Evolutionary conservation across 441 rosid species (phyloP), one percentile per base, ranked within the genome.

Genomic region (Jatropha podagrica): DNA sequence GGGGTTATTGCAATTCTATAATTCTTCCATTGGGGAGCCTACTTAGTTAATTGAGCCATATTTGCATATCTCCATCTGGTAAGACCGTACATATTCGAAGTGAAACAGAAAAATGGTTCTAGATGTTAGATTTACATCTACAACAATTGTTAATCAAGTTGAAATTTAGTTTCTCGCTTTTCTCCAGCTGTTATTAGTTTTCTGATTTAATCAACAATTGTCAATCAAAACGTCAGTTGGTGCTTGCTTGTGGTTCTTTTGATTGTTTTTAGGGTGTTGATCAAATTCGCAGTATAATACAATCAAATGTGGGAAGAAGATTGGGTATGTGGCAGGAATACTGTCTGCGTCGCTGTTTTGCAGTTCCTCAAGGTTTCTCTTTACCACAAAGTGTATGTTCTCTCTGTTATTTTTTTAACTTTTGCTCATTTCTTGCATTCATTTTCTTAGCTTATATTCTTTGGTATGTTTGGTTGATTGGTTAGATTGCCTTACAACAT

Each of bases 281-380:
- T 63, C 67, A 75, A 37, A 76, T 92, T 72, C 91, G 86, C 54
- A 77, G 69, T 78, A 73, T 73, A 84, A 81, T 92, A 55, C 89
- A 85, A 65, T 86, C 91, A 3, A 82, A 80, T 78, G 65, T 92
- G 74, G 95, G 88, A 44, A 78, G 75, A 65, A 84, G 89, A 67
- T 81, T 93, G 81, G 80, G 80, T 56, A 72, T 87, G 86, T 95
- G 98, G 98, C 93, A 92, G 83, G 76, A 75, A 64, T 92, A 90
- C 78, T 90, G 96, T 83, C 76, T 91, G 77, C 79, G 64, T 68
- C 85, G 82, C 80, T 87, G 90, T 84, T 95, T 95, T 73, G 75
- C 84, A 0, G 89, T 90, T 82, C 97, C 97, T 27, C 76, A 89
- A 73, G 95, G 89, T 4, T 89, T 92, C 81, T 76, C 83, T 42